phyloP scores from a whole-genome alignment of 305 asterid species.

The Solanum chacoense region DNA sequence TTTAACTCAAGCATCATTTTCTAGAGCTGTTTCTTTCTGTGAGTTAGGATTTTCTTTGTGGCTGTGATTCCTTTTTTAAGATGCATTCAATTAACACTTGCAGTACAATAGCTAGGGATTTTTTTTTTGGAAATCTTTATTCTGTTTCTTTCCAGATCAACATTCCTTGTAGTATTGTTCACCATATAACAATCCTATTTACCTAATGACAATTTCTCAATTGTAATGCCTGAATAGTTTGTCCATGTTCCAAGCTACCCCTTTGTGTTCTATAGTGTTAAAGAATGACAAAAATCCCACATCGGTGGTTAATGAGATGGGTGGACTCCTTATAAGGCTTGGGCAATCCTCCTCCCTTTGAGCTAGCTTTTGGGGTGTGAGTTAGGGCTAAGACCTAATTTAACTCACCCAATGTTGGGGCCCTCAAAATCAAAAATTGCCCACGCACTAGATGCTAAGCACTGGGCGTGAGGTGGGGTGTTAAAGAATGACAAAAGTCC shows the following conservation, averaged over 20 bases:
- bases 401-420: too few species aligned
- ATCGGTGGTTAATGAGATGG: too few species aligned
- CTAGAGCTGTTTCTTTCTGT: not conserved
- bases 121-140: not conserved
- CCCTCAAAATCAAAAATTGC: too few species aligned
- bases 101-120: not conserved
- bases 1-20: not conserved
- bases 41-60: not conserved
- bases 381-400: too few species aligned
- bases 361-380: too few species aligned
- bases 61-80: not conserved
- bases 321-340: too few species aligned
- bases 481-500: too few species aligned
- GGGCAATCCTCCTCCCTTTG: too few species aligned
- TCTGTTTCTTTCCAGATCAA: not conserved
- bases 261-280: not conserved
- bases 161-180: not conserved
- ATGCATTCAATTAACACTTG: not conserved
- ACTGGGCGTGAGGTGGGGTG: too few species aligned
- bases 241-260: not conserved
- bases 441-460: too few species aligned
- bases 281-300: too few species aligned
- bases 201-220: not conserved
- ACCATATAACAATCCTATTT: not conserved
- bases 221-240: not conserved